Evolutionary conservation across 148 eudicot genomes (phyloP), one percentile per base, ranked within the genome.

Genomic region (Chenopodium quinoa): DNA sequence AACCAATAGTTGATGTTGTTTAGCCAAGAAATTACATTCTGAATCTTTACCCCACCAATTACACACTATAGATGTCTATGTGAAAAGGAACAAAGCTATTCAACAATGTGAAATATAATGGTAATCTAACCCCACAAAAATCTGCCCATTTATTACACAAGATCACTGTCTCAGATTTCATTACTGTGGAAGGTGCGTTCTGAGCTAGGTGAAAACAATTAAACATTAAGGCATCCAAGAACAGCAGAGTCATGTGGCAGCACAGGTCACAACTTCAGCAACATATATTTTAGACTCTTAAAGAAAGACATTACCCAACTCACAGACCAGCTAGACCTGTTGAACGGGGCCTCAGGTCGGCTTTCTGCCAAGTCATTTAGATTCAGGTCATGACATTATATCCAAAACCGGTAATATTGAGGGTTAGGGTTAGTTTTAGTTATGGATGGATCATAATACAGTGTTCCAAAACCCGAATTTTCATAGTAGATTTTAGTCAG

Each of bases 201-300:
- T 69, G 27, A 70, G 74, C 34, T 47, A 48, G 77, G 63, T 50
- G 34, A 74, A 50, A 74, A 25, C 22, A 10, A 25, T 74, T 7
- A 20, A 6, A 71, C 75, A 40, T 40, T 54, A n/a, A 58, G 27
- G 62, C 71, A 77, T 83, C 32, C 67, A 52, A 37, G 8, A 22
- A 31, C 37, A 66, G 75, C 67, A 74, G 56, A 74, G 56, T 79
- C 79, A 83, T n/a, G 68, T 54, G 79, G 75, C 48, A 60, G 56
- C n/a, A 56, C 65, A 58, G 50, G 37, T 22, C 2, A 54, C 64
- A 27, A 31, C 8, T 50, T 66, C 23, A 81, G 68, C 40, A 72
- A 56, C 47, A 75, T 70, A 73, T 16, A 29, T n/a, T 44, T 11
- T 0, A 9, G 58, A 10, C 9, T 10, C 19, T 69, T 29, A 23